These are phyloP conservation scores for Rhizoclosmatium sp. DNA, from an alignment of 192 early-diverging fungal genomes.

Conservation along the genomic window DNA sequence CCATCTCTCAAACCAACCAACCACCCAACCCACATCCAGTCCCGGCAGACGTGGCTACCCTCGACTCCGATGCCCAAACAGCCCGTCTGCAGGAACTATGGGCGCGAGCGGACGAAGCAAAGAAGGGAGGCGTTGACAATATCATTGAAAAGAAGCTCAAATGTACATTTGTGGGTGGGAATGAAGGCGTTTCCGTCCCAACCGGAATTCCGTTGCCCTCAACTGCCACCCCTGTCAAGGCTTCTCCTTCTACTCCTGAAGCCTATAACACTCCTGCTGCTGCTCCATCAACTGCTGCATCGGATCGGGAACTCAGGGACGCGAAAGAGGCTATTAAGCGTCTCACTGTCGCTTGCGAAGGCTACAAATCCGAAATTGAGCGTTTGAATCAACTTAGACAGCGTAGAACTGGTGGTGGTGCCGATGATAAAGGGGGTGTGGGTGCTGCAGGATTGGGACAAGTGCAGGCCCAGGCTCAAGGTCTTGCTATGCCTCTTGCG, in stretches of 20 bases:
- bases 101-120: slow-evolving; percentile 53
- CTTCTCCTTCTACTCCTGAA: slow-evolving; percentile 7
- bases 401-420: slow-evolving; percentile 32
- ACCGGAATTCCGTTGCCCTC: not conserved
- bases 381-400: slow-evolving; percentile 54
- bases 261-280: not conserved
- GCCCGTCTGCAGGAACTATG: slow-evolving; percentile 50
- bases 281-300: slow-evolving; percentile 9
- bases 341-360: slow-evolving; percentile 58
- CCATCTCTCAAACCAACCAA: no score
- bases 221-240: not conserved
- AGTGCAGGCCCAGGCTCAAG: slow-evolving; percentile 4
- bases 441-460: slow-evolving; percentile 8
- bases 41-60: slow-evolving; percentile 68
- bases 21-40: not conserved
- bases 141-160: slow-evolving; percentile 58
- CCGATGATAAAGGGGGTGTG: not conserved
- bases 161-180: slow-evolving; percentile 40
- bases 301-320: slow-evolving; percentile 41
- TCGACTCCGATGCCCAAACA: slow-evolving; percentile 64
- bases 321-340: slow-evolving; percentile 54
- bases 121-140: slow-evolving; percentile 46
- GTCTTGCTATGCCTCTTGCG: slow-evolving; percentile 29
- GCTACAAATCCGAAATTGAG: slow-evolving; percentile 64
- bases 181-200: not conserved